Conservation (phyloP, 331 rosid species). For the Acacia concinna region DNA sequence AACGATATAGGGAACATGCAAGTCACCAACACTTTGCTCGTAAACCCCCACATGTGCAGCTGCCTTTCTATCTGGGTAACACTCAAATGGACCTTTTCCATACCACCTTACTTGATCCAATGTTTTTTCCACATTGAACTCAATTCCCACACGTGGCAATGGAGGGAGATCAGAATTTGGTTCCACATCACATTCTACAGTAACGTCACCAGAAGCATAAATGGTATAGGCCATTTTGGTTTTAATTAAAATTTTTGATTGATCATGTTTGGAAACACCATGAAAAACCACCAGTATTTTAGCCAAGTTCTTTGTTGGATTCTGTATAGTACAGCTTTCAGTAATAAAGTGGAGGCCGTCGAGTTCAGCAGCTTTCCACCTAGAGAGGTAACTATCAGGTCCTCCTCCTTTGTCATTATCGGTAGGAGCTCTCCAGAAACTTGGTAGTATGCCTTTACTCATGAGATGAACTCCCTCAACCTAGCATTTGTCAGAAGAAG, state of each 20-base stretch:
- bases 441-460: conserved; percentile 74
- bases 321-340: conserved; percentile 59
- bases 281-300: conserved; percentile 51
- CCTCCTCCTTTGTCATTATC: conserved; percentile 95
- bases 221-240: conserved; percentile 61
- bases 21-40: conserved; percentile 57
- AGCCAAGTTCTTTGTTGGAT: conserved; percentile 39
- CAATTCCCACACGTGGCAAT: conserved; percentile 89
- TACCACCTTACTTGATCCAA: conserved; percentile 72
- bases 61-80: conserved; percentile 89
- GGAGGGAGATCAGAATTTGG: conserved; percentile 81
- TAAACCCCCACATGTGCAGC: conserved; percentile 77
- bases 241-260: conserved; percentile 44
- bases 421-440: conserved; percentile 92
- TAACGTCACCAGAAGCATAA: conserved; percentile 76
- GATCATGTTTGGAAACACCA: conserved; percentile 46
- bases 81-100: conserved; percentile 97
- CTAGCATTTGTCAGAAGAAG: conserved; percentile 43
- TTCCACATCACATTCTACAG: conserved; percentile 57
- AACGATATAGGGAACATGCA: conserved; percentile 94
- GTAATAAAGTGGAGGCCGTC: conserved; percentile 59
- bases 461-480: conserved; percentile 68
- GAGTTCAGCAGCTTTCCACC: conserved; percentile 76
- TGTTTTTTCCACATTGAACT: conserved; percentile 65
- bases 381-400: conserved; percentile 57